Base-by-base conservation (phyloP, 2,329 filamentous ascomycete genomes). In the Colletotrichum godetiae region DNA sequence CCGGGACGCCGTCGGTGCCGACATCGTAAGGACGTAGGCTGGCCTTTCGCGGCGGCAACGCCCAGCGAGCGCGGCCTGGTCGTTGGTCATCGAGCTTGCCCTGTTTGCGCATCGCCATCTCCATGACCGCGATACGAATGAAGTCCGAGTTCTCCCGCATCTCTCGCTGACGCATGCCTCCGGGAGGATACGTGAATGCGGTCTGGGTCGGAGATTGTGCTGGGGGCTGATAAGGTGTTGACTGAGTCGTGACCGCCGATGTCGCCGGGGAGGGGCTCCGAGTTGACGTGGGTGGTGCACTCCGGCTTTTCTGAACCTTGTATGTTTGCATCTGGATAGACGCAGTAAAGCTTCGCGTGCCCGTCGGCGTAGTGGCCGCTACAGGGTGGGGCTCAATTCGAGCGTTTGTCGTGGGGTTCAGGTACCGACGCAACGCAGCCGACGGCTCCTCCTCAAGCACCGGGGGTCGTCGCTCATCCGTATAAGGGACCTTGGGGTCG, bases 241-340 rank as follows among this genome's bases (percentile, higher is more conserved):
- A 75, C 70, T 81, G 79, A 59, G 80, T 74, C 33, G 82, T 77
- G 24, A 80, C 76, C 60, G 79, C 74, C 56, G 79, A 78, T 72
- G 79, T 68, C 74, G 77, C 79, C 73, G 83, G 77, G 74, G 81
- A 80, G 52, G 80, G 76, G 64, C 78, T 76, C 61, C 81, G 81
- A 64, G 68, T 79, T 75, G 46, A 80, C 72, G 64, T 76, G n/a
- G 80, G 73, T 27, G 82, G 77, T 52, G 81, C 77, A 64, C 82
- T 83, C 74, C 83, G 85, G 33, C 86, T 87, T 46, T 86, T 86
- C 77, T 87, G 87, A 42, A 90, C 86, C 78, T 90, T 91, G 84
- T 93, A 93, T 0, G 91, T 93, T 78, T 92, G 90, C 91, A 93
- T 92, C 79, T 93, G 91, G 72, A 93, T 93, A 1, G 91, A 92